These are phyloP conservation scores for Brassica napus DNA, from an alignment of 345 rosid genomes.

Conservation along the genomic window Da-Ae NC_063446.1:36555501-36556000, in stretches of 20 bases:
- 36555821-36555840: not conserved
- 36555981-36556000: not conserved
- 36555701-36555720: not conserved
- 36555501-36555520: not conserved
- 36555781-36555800: not conserved
- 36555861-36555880: not conserved
- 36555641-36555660: not conserved
- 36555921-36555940: not conserved
- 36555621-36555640: not conserved
- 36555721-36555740: slow-evolving; percentile 1
- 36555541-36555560: not conserved
- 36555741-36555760: not conserved
- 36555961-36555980: not conserved
- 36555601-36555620: not conserved
- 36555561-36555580: not conserved
- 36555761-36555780: slow-evolving; percentile 10
- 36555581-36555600: not conserved
- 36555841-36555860: not conserved
- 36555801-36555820: not conserved
- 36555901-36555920: slow-evolving; percentile 8
- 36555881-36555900: slow-evolving; percentile 1
- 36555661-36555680: not conserved
- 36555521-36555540: not conserved
- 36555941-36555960: not conserved
- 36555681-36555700: not conserved